Conservation (phyloP, 495 filamentous ascomycete species). For the Aspergillus nidulans region DNA sequence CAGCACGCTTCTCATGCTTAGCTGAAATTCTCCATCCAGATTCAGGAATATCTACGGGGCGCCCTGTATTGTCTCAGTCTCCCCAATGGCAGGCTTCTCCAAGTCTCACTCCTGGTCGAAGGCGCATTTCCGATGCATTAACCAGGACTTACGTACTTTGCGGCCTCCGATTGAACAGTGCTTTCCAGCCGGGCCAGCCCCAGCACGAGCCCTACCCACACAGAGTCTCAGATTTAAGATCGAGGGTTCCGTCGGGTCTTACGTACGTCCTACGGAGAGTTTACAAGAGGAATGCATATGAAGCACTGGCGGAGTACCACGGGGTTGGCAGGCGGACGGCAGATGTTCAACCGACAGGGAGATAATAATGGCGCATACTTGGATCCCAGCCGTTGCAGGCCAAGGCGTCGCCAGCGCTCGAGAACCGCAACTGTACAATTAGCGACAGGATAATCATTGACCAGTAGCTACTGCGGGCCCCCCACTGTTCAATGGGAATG, state of each 20-base stretch:
- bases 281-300: background rate
- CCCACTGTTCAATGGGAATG: background rate
- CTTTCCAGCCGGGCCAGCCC: background rate
- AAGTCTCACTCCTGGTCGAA: background rate
- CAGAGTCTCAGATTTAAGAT: constrained; percentile 7
- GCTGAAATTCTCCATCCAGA: background rate
- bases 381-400: background rate
- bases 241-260: background rate
- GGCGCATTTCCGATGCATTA: constrained; percentile 9
- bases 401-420: background rate
- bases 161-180: constrained; percentile 7
- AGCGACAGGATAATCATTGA: background rate
- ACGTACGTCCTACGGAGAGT: background rate
- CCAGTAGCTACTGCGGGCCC: background rate
- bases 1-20: background rate
- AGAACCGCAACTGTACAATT: background rate
- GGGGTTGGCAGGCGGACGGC: background rate
- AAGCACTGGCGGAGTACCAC: background rate
- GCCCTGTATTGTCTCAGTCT: background rate
- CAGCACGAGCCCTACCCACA: constrained; percentile 10
- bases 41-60: background rate
- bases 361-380: background rate
- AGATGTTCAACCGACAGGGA: background rate
- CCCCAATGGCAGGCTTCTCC: background rate
- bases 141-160: constrained; percentile 8